Percentiles rank a stretch among this genome's conserved stretches.
These are phyloP conservation scores for Trichosphaerium sp. DNA, from an alignment of 78 protist species.

Conservation along the genomic window DNA sequence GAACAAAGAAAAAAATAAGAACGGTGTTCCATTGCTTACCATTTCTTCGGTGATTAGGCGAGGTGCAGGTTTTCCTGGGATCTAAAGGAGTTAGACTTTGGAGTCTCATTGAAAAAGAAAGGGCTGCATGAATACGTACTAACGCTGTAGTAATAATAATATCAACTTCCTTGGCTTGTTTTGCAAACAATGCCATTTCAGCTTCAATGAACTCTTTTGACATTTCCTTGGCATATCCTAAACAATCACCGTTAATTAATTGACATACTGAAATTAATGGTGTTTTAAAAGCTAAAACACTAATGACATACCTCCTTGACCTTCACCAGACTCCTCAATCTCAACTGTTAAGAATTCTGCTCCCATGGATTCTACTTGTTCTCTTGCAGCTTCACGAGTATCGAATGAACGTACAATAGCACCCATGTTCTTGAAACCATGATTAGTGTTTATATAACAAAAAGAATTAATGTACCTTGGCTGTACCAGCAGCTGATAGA, in stretches of 20 bases:
- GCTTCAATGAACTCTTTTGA: constrained; percentile 81
- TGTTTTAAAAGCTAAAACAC: too few species aligned
- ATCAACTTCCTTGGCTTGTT: constrained; percentile 83
- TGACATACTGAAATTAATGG: background rate
- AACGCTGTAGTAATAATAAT: constrained; percentile 97
- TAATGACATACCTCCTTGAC: too few species aligned
- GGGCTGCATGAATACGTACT: too few species aligned
- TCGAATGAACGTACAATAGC: constrained; percentile 96
- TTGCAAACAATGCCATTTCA: constrained; percentile 70
- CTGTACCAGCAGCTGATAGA: constrained; percentile 86
- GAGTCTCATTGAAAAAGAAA: too few species aligned
- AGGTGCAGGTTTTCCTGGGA: constrained; percentile 90
- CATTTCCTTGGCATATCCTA: constrained; percentile 96
- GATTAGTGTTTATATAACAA: too few species aligned
- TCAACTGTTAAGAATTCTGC: constrained; percentile 89
- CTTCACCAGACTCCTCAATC: constrained; percentile 75
- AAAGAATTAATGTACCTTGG: too few species aligned
- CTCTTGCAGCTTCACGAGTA: constrained; percentile 86
- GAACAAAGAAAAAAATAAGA: too few species aligned
- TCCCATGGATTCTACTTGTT: constrained; percentile 92
- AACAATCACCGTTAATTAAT: constrained; percentile 61
- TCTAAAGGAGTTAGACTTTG: too few species aligned
- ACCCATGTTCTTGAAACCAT: constrained; percentile 81
- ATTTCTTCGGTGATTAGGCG: constrained; percentile 63
- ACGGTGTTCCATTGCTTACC: constrained; percentile 48